A percentile compares a stretch with the other conserved stretches of the same genome.
Conservation (phyloP, 164 flowering plant genomes). For the Piper betle region DNA sequence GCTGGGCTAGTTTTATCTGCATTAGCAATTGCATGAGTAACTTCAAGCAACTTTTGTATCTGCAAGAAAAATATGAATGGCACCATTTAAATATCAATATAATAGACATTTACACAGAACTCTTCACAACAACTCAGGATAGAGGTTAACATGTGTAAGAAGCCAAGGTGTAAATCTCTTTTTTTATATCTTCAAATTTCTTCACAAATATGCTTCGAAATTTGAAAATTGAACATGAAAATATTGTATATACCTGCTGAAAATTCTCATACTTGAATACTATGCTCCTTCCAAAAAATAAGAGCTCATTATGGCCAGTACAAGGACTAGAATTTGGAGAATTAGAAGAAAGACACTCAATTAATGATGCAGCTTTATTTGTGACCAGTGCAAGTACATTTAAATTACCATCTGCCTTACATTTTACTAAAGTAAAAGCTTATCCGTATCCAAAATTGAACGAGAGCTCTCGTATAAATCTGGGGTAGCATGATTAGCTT, state of each 20-base stretch:
- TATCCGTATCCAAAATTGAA: constrained; percentile 38
- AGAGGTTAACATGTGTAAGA: background rate
- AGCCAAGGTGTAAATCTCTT: background rate
- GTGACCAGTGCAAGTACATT: constrained; percentile 11
- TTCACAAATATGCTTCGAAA: too few relatives aligned
- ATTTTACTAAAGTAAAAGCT: constrained; percentile 27
- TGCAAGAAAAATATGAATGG: constrained; percentile 16
- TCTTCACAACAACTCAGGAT: background rate
- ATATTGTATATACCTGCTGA: constrained; percentile 48
- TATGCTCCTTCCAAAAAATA: constrained; percentile 41
- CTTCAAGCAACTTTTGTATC: constrained; percentile 70
- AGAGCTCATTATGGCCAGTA: constrained; percentile 53
- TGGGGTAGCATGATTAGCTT: constrained; percentile 13
- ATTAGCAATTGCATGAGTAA: constrained; percentile 59
- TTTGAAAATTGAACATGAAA: background rate
- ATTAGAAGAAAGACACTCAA: constrained; percentile 71
- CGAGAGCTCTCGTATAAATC: constrained; percentile 39
- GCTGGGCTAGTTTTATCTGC: constrained; percentile 42
- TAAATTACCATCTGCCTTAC: constrained; percentile 16
- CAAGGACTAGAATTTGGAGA: constrained; percentile 72
- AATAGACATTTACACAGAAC: background rate
- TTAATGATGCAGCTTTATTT: constrained; percentile 31
- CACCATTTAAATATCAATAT: background rate
- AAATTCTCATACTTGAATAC: constrained; percentile 58
- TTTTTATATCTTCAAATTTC: background rate